These are phyloP conservation scores for Oryza meridionalis DNA, from an alignment of 176 grass and related monocot genomes.

Conservation along the genomic window DNA sequence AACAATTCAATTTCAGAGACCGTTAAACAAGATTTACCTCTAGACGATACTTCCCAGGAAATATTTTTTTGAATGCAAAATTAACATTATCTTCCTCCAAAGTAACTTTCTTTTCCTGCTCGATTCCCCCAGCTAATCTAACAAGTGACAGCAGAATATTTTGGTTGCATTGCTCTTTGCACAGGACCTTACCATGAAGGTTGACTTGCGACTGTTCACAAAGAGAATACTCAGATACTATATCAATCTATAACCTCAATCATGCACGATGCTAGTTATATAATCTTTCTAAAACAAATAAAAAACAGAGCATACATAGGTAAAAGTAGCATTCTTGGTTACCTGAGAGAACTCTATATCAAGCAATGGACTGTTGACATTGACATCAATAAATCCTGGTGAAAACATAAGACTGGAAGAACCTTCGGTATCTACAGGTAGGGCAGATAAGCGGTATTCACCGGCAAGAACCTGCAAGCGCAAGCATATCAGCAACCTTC, in stretches of 20 bases:
- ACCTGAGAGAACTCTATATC: conserved; percentile 93
- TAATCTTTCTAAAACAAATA: neutral
- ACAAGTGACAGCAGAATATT: conserved; percentile 78
- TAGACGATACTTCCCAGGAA: conserved; percentile 93
- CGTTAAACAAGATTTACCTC: conserved; percentile 56
- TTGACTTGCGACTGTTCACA: conserved; percentile 85
- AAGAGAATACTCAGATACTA: conserved; percentile 40
- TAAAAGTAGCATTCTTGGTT: conserved; percentile 32
- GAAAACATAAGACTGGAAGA: conserved; percentile 81
- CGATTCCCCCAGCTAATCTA: conserved; percentile 55
- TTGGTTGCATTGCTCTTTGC: conserved; percentile 83
- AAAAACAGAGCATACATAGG: neutral
- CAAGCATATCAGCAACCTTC: conserved; percentile 37
- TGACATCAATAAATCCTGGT: conserved; percentile 71
- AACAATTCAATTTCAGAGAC: neutral
- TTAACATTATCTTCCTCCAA: conserved; percentile 67
- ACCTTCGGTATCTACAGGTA: conserved; percentile 71
- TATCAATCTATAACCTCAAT: conserved; percentile 24
- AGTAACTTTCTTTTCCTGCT: conserved; percentile 63
- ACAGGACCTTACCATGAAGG: conserved; percentile 80
- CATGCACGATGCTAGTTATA: conserved; percentile 19
- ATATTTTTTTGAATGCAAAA: conserved; percentile 85
- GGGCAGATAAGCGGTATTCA: conserved; percentile 74
- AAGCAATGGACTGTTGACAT: conserved; percentile 78
- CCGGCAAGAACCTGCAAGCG: conserved; percentile 78